These are phyloP conservation scores for Ophiocordyceps sinensis DNA, from an alignment of 2,329 filamentous ascomycete species.

Conservation along the genomic window DNA sequence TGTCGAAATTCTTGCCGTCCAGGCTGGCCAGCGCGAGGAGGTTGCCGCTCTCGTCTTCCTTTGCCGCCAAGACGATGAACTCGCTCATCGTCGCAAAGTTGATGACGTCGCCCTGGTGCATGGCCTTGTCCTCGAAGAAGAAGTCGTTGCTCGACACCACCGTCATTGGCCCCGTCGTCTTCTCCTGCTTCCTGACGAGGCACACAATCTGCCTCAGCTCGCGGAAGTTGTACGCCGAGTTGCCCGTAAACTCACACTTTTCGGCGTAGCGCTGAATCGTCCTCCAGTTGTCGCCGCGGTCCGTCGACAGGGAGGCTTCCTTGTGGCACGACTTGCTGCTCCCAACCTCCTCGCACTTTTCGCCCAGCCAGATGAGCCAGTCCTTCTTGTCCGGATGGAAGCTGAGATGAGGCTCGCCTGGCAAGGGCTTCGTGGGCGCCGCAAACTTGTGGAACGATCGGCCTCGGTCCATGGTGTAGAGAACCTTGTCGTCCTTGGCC, in stretches of 20 bases:
- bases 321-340: conserved; percentile 46
- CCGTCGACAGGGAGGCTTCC: conserved; percentile 61
- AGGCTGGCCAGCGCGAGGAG: conserved; percentile 71
- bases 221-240: conserved; percentile 38
- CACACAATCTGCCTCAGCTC: conserved; percentile 44
- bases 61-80: conserved; percentile 79
- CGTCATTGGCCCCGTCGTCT: conserved; percentile 45
- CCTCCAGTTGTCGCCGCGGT: conserved; percentile 71
- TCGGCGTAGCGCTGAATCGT: conserved; percentile 58
- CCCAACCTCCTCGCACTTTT: conserved; percentile 46
- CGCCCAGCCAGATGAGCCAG: conserved; percentile 84
- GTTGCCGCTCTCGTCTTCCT: conserved; percentile 51
- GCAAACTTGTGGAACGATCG: conserved; percentile 60
- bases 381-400: conserved; percentile 81
- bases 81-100: conserved; percentile 93
- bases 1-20: conserved; percentile 69
- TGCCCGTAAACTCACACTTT: conserved; percentile 78
- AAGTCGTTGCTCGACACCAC: conserved; percentile 69
- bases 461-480: conserved; percentile 72
- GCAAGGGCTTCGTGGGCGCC: conserved; percentile 39
- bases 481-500: conserved; percentile 49
- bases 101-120: conserved; percentile 46
- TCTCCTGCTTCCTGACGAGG: conserved; percentile 39
- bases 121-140: conserved; percentile 46
- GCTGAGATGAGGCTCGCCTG: conserved; percentile 33